phyloP scores from a whole-genome alignment of 768 basidiomycete species.

The Psilocybe sp. region DNA sequence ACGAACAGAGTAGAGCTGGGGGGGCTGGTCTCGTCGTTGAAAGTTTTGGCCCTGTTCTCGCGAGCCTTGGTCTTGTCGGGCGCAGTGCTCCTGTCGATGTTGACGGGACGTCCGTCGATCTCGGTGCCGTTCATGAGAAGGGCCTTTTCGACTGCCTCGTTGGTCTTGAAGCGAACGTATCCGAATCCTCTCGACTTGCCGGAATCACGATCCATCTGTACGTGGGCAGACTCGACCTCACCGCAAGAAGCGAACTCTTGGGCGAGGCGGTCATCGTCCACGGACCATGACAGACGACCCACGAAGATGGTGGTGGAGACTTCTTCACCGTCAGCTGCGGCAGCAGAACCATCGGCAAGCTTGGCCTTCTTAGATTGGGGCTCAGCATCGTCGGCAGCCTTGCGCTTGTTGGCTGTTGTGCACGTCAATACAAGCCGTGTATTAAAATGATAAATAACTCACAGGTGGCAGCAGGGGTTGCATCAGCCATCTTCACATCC shows the following conservation, averaged over 20 bases:
- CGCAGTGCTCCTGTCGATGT: constrained; percentile 77
- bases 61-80: constrained; percentile 51
- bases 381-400: constrained; percentile 63
- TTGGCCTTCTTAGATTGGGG: constrained; percentile 81
- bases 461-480: constrained; percentile 26
- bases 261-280: constrained; percentile 93
- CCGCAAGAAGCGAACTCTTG: constrained; percentile 89
- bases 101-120: constrained; percentile 88
- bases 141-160: constrained; percentile 77
- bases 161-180: constrained; percentile 73
- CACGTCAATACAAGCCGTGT: not conserved
- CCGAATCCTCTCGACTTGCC: constrained; percentile 86
- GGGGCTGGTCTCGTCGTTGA: constrained; percentile 64
- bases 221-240: constrained; percentile 85
- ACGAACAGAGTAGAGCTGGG: constrained; percentile 84
- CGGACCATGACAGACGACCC: constrained; percentile 91
- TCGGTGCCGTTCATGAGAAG: constrained; percentile 79
- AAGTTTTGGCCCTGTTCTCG: constrained; percentile 73
- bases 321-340: constrained; percentile 40
- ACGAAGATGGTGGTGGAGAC: constrained; percentile 81
- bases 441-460: constrained; percentile 2
- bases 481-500: constrained; percentile 61
- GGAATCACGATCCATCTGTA: constrained; percentile 78
- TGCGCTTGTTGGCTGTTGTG: constrained; percentile 66
- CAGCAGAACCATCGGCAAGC: constrained; percentile 55